Percentiles rank a stretch among this genome's conserved stretches.
Evolutionary conservation across 2,329 filamentous ascomycete species (phyloP).

Genomic region (Didymella pomorum): DNA sequence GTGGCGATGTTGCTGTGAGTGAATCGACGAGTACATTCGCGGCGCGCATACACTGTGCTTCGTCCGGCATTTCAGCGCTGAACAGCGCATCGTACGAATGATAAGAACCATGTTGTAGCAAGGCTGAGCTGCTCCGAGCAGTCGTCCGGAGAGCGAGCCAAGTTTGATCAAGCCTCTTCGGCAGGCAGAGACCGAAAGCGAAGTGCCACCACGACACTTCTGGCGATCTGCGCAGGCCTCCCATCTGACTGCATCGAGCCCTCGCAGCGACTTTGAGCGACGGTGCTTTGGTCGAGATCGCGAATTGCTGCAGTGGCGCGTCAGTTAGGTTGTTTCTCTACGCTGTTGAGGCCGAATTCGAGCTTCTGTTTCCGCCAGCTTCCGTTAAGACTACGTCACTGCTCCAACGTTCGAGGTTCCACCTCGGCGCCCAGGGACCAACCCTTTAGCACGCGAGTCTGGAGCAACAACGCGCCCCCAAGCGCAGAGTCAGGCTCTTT

Average conservation of each 20-base stretch:
- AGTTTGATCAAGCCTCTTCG: conserved; percentile 5
- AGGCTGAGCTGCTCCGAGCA: neutral
- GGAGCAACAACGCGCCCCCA: conserved; percentile 15
- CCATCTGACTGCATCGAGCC: neutral
- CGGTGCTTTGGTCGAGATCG: neutral
- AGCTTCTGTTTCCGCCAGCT: conserved; percentile 6
- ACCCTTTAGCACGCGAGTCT: conserved; percentile 11
- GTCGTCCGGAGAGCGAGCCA: conserved; percentile 3
- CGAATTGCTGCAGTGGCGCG: conserved; percentile 1
- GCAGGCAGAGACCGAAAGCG: conserved; percentile 1
- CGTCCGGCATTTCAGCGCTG: neutral
- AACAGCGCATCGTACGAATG: neutral
- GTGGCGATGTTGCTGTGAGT: neutral
- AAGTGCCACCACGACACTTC: neutral
- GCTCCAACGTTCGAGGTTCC: neutral
- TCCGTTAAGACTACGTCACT: conserved; percentile 17
- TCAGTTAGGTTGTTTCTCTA: neutral
- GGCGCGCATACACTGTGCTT: neutral
- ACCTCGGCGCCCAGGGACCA: conserved; percentile 14
- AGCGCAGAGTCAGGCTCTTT: conserved; percentile 13
- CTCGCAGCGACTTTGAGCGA: conserved; percentile 1
- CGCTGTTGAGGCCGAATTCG: conserved; percentile 5
- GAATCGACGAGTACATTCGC: neutral
- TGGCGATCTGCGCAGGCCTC: conserved; percentile 19
- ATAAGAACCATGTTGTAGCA: neutral